Base-by-base conservation (phyloP, 2,329 filamentous ascomycete genomes). In the Paraconiothyrium brasiliense region DNA sequence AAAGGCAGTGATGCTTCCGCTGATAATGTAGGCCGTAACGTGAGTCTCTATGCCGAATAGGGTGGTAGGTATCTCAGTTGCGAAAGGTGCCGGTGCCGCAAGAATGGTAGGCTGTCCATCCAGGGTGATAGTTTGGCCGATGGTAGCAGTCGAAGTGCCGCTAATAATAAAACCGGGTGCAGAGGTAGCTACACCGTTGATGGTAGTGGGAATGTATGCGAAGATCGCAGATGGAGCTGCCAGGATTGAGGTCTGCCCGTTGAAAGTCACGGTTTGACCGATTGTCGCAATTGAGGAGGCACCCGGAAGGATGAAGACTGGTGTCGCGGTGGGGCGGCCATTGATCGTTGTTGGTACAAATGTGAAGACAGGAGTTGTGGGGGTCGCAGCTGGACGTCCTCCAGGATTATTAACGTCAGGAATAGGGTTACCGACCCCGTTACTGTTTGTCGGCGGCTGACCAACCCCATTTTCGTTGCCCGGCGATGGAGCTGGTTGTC, bases 81-180 rank as follows among this genome's bases (percentile, higher is more conserved):
- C 58, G 14, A 58, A 47, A 6, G 58, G 52, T 3, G 32, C 22
- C 8, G 62, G 64, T 11, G 57, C 39, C 24, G 54, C 16, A 13
- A 67, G 52, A 14, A 67, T 56, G 11, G 64, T 65, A 14, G 62
- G 13, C 7, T 50, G 22, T 1, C 60, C 58, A 37, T 64, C 54
- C 11, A 67, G 10, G 14, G 58, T 63, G 6, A 66, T 50, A 1
- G 59, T 64, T 50, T 66, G 64, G 9, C 67, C 67, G 16, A 66
- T 61, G 3, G 47, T 63, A 3, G 66, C 66, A 4, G 66, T 69
- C 20, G 50, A 52, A 9, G 58, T 63, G 20, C 61, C 64, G 27
- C 59, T 56, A 30, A 67, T 49, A 20, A 69, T 61, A 43, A 54
- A 68, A 13, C 58, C 68, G 11, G 68, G 67, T 4, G 59, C 35